A percentile compares a stretch with the other conserved stretches of the same genome.
Conservation (phyloP, 371 early-diverging fungal species). For the Astathelohania contejeani region DNA sequence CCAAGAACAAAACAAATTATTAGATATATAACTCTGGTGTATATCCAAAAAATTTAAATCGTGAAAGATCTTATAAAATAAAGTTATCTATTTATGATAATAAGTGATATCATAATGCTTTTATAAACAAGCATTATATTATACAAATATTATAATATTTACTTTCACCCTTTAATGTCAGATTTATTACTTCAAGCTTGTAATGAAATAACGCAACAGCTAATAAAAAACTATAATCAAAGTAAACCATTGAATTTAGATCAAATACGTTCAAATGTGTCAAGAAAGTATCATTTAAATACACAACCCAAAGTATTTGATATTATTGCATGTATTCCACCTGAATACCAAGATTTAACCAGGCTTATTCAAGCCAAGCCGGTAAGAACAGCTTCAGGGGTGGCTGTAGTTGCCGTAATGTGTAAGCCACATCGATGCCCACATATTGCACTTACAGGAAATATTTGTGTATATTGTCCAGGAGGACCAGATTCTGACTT, state of each 20-base stretch:
- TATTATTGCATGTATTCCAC: slow-evolving; percentile 90
- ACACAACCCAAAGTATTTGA: slow-evolving; percentile 86
- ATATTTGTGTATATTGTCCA: slow-evolving; percentile 98
- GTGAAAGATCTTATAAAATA: too few relatives aligned
- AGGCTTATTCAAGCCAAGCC: slow-evolving; percentile 85
- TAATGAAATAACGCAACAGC: slow-evolving; percentile 32
- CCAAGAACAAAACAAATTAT: too few relatives aligned
- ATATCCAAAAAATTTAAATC: too few relatives aligned
- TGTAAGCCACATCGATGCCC: slow-evolving; percentile 99
- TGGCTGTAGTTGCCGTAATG: slow-evolving; percentile 99
- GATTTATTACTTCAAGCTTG: too few relatives aligned
- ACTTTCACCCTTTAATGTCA: too few relatives aligned
- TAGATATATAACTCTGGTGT: too few relatives aligned
- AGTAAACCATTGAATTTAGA: slow-evolving; percentile 40
- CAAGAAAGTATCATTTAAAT: slow-evolving; percentile 42
- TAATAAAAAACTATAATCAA: slow-evolving; percentile 39
- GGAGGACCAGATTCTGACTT: slow-evolving; percentile 99
- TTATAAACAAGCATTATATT: too few relatives aligned
- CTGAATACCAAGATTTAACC: slow-evolving; percentile 68
- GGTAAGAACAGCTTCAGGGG: slow-evolving; percentile 89
- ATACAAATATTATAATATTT: too few relatives aligned
- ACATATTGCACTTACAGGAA: slow-evolving; percentile 98
- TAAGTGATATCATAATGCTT: too few relatives aligned
- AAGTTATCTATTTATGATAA: too few relatives aligned
- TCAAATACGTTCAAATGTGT: slow-evolving; percentile 29